These are phyloP conservation scores for Hirsutella minnesotensis DNA, from an alignment of 2,329 filamentous ascomycete species.

Conservation along the genomic window DNA sequence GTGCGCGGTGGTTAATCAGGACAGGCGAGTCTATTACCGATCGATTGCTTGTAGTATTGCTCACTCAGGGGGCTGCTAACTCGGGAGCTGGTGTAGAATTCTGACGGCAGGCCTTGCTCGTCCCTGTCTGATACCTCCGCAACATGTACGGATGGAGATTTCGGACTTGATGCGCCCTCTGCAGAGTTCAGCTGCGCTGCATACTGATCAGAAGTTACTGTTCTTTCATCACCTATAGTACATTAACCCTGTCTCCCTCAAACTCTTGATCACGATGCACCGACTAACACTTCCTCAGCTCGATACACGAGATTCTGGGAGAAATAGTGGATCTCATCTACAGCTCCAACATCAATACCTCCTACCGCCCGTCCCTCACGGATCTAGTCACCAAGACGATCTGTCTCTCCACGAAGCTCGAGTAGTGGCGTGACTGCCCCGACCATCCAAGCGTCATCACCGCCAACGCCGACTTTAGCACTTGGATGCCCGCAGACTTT, in stretches of 20 bases:
- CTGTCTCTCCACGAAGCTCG: conserved; percentile 8
- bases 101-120: conserved; percentile 11
- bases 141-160: conserved; percentile 5
- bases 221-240: conserved; percentile 11
- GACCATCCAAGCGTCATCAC: conserved; percentile 3
- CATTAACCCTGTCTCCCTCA: not conserved
- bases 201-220: conserved; percentile 4
- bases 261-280: not conserved
- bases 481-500: conserved; percentile 2
- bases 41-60: no score
- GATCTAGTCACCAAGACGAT: conserved; percentile 9
- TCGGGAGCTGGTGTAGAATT: no score
- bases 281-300: conserved; percentile 1
- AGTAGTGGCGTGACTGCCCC: conserved; percentile 6
- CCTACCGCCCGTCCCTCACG: conserved; percentile 1
- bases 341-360: conserved; percentile 9
- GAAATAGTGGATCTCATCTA: conserved; percentile 9
- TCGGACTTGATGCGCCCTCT: conserved; percentile 1
- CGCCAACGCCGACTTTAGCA: conserved; percentile 2
- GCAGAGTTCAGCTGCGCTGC: not conserved
- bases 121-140: conserved; percentile 8
- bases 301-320: conserved; percentile 10
- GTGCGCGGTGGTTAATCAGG: conserved; percentile 19
- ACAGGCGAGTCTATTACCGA: conserved; percentile 7
- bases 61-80: no score